Base-by-base conservation (phyloP, 495 filamentous ascomycete genomes). In the Pyronema omphalodes region DNA sequence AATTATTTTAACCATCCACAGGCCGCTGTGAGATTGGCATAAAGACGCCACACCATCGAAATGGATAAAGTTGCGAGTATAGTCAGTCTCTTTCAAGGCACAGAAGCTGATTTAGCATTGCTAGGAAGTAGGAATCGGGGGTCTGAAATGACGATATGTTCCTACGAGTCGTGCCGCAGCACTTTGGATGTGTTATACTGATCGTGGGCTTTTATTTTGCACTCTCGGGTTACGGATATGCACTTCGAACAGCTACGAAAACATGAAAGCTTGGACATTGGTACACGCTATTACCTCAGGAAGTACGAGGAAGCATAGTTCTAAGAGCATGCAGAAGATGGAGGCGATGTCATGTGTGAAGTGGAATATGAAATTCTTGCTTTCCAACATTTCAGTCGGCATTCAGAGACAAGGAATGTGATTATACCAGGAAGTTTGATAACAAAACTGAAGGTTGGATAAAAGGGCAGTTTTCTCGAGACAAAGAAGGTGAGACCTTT, bases 181-280 rank as follows among this genome's bases (percentile, higher is more conserved):
- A 52, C 51, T 34, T 52, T 52, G 5, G 58, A 56, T 6, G 58
- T 56, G n/a, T 56, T 56, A 7, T 55, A 55, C 49, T 58, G 51
- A 39, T 47, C 29, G 9, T 58, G 58, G 58, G 41, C 52, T 9
- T 60, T 60, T 34, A 36, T 53, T 17, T 56, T 56, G 4, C 18
- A 29, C 14, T 45, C 50, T 7, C 52, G 34, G 23, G 19, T 50
- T 9, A 29, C 23, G 23, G 39, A 2, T 11, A 39, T 29, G n/a
- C 34, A 11, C 37, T 51, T 6, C 37, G 35, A 9, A 36, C 15
- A 6, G 41, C 29, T 50, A 12, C 19, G 11, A 11, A 17, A 34
- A 17, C 35, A 50, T 34, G n/a, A 36, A 17, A 50, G 47, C 29
- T 35, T 23, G 7, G 47, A 34, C 4, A 50, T 11, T 2, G 47